Conservation (phyloP, 495 filamentous ascomycete genomes). For the Xylaria acuta region DNA sequence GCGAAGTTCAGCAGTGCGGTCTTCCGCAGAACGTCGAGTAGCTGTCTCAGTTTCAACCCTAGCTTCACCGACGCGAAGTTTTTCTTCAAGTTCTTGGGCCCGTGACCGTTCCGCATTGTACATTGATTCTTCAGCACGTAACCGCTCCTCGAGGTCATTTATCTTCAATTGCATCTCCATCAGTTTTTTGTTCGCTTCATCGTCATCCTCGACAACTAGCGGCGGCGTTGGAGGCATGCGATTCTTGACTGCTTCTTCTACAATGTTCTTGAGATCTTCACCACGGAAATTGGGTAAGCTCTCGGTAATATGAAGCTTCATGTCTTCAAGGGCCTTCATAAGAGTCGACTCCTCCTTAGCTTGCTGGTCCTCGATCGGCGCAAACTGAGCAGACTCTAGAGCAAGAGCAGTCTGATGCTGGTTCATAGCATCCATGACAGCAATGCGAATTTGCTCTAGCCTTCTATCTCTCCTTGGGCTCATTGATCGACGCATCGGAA, state of each 20-base stretch:
- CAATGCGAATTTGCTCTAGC: slow-evolving; percentile 80
- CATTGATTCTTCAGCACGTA: slow-evolving; percentile 40
- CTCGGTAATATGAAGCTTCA: slow-evolving; percentile 56
- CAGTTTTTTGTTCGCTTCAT: slow-evolving; percentile 46
- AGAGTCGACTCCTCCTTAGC: slow-evolving; percentile 39
- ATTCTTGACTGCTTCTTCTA: slow-evolving; percentile 64
- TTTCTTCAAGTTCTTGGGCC: slow-evolving; percentile 50
- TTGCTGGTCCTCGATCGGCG: slow-evolving; percentile 29
- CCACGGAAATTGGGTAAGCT: slow-evolving; percentile 52
- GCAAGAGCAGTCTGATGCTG: slow-evolving; percentile 55
- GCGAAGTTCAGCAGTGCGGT: slow-evolving; percentile 49
- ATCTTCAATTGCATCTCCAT: slow-evolving; percentile 49
- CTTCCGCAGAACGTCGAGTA: slow-evolving; percentile 50
- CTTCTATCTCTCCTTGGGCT: slow-evolving; percentile 75
- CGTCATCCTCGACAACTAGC: slow-evolving; percentile 39
- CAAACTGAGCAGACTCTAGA: slow-evolving; percentile 35
- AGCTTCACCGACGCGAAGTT: slow-evolving; percentile 51
- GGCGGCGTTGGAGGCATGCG: slow-evolving; percentile 51
- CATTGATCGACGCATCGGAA: slow-evolving; percentile 67
- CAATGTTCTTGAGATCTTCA: slow-evolving; percentile 63
- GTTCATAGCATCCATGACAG: slow-evolving; percentile 79
- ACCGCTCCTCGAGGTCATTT: slow-evolving; percentile 41
- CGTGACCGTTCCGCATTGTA: slow-evolving; percentile 38
- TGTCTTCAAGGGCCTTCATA: slow-evolving; percentile 49
- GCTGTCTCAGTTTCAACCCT: slow-evolving; percentile 48